A percentile compares a stretch with the other conserved stretches of the same genome.
Evolutionary conservation across 2,329 filamentous ascomycete genomes (phyloP).

Genomic region (Aaosphaeria pasadenensis): DNA sequence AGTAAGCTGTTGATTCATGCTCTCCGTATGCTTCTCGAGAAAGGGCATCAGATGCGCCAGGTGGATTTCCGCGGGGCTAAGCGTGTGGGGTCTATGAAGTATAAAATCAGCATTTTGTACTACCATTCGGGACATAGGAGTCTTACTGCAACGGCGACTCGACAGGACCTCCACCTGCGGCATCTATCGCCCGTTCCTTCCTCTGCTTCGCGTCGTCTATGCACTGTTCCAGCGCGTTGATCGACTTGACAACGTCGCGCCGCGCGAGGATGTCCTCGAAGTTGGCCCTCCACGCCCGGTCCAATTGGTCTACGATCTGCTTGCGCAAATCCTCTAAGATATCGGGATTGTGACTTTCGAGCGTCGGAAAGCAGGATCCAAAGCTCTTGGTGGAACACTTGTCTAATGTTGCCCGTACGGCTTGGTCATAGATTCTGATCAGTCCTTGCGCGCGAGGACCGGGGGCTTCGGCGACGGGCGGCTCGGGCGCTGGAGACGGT

Average conservation of each 20-base stretch:
- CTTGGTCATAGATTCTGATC: slow-evolving; percentile 58
- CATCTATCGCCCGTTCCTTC: slow-evolving; percentile 43
- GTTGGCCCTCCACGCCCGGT: slow-evolving; percentile 55
- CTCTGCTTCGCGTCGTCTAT: slow-evolving; percentile 57
- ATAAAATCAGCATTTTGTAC: slow-evolving; percentile 6
- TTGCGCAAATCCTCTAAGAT: slow-evolving; percentile 56
- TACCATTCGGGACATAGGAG: not conserved
- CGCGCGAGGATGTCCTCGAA: slow-evolving; percentile 60
- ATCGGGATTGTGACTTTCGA: slow-evolving; percentile 55
- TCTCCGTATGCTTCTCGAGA: slow-evolving; percentile 48
- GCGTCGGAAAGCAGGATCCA: slow-evolving; percentile 62
- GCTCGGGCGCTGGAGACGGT: slow-evolving; percentile 52
- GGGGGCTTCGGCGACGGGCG: slow-evolving; percentile 53
- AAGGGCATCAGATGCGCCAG: slow-evolving; percentile 59
- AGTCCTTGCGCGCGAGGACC: slow-evolving; percentile 60
- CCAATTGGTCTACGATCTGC: slow-evolving; percentile 58
- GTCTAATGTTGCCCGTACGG: slow-evolving; percentile 58
- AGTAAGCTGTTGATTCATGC: slow-evolving; percentile 50
- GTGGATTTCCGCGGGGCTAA: slow-evolving; percentile 56
- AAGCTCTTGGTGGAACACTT: slow-evolving; percentile 62
- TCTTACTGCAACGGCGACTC: slow-evolving; percentile 46
- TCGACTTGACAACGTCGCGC: slow-evolving; percentile 53
- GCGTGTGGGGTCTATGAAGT: slow-evolving; percentile 52
- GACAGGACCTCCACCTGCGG: slow-evolving; percentile 34
- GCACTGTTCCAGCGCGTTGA: slow-evolving; percentile 61